Percentiles rank a stretch among this genome's conserved stretches.
Evolutionary conservation across 2,329 filamentous ascomycete genomes (phyloP).

Genomic region (Cladosporium sp.): DNA sequence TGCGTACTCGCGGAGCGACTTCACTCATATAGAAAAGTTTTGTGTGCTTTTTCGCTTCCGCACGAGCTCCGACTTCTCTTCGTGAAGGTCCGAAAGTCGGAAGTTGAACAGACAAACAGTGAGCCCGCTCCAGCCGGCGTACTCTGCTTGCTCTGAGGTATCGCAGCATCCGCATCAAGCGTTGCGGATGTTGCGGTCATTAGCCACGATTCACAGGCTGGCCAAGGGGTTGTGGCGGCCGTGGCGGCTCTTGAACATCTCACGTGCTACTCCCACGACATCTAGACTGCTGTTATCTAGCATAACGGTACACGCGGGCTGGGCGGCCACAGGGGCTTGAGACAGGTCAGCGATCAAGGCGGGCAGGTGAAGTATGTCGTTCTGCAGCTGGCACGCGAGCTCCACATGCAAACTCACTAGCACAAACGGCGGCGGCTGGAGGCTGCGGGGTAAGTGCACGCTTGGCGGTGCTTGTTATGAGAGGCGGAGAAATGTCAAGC

Average conservation of each 20-base stretch:
- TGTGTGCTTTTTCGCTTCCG: background rate
- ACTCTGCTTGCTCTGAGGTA: background rate
- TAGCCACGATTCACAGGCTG: background rate
- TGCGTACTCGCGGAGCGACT: background rate
- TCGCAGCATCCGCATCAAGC: background rate
- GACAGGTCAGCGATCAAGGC: background rate
- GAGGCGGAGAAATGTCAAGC: slow-evolving; percentile 2
- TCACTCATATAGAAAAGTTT: background rate
- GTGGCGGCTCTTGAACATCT: background rate
- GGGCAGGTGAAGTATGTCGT: background rate
- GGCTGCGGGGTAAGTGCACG: background rate
- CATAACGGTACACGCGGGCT: background rate
- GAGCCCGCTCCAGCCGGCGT: background rate
- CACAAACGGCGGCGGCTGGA: background rate
- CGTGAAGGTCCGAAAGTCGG: background rate
- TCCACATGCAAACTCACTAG: background rate
- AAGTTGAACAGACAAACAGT: background rate
- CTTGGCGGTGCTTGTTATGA: background rate
- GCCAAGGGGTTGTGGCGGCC: background rate
- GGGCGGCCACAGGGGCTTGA: background rate
- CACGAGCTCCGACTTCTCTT: background rate
- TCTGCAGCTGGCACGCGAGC: background rate
- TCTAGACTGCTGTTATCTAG: background rate
- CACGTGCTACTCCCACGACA: background rate
- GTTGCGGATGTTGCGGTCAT: background rate